A percentile compares a stretch with the other conserved stretches of the same genome.
These are phyloP conservation scores for Akanthomyces uredinophilus DNA, from an alignment of 2,329 filamentous ascomycete genomes.

Conservation along the genomic window DNA sequence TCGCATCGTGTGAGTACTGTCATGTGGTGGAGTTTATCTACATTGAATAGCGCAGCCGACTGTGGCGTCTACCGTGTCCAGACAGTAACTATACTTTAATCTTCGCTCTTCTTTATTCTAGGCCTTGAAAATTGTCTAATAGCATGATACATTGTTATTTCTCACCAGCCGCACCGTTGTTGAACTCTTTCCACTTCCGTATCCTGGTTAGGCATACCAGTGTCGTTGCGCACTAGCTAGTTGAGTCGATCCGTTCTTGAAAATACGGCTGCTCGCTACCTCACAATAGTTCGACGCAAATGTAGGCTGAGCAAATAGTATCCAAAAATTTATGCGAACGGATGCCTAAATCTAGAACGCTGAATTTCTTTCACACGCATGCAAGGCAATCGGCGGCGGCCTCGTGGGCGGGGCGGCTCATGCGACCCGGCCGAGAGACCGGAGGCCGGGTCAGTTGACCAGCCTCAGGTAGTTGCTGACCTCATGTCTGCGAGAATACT, in stretches of 20 bases:
- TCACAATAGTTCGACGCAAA: neutral
- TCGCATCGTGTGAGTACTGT: neutral
- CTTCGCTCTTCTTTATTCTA: neutral
- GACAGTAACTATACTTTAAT: neutral
- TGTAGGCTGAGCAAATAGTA: neutral
- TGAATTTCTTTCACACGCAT: neutral
- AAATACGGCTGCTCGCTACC: neutral
- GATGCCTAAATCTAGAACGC: neutral
- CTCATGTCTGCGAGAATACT: neutral
- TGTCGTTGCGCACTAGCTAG: too few species aligned
- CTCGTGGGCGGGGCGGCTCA: constrained; percentile 10
- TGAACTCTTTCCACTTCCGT: neutral
- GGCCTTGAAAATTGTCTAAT: too few species aligned
- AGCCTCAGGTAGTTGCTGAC: neutral
- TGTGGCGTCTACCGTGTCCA: too few species aligned
- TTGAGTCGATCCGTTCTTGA: too few species aligned
- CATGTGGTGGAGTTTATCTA: constrained; percentile 8
- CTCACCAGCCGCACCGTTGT: neutral
- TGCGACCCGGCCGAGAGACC: constrained; percentile 8
- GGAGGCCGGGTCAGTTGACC: constrained; percentile 9
- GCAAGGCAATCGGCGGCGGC: neutral
- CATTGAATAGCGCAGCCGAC: neutral
- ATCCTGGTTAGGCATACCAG: neutral
- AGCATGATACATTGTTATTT: neutral
- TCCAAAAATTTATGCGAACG: neutral